Percentiles rank a stretch among this genome's conserved stretches.
These are phyloP conservation scores for Pichia sp. DNA, from an alignment of 1,139 yeast species.

Conservation along the genomic window DNA sequence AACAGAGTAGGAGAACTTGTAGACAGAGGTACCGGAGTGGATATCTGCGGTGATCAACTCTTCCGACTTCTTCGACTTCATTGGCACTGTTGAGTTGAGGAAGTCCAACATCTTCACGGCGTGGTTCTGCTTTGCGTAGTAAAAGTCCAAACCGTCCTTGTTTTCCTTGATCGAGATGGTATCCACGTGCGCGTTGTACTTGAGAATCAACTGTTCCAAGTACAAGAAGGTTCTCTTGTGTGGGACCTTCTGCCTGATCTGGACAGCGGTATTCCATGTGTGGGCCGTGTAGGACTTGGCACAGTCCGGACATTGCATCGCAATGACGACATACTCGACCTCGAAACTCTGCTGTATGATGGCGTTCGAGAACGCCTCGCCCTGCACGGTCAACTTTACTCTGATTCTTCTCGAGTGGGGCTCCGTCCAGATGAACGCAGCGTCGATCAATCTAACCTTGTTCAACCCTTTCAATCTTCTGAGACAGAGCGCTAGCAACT, in stretches of 20 bases:
- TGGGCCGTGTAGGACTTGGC: conserved; percentile 93
- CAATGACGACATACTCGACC: conserved; percentile 88
- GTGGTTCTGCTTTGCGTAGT: conserved; percentile 81
- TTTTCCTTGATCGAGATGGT: conserved; percentile 90
- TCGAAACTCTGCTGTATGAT: conserved; percentile 93
- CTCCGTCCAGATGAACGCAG: conserved; percentile 96
- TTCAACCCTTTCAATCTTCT: conserved; percentile 83
- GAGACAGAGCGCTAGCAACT: conserved; percentile 82
- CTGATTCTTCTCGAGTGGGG: conserved; percentile 96
- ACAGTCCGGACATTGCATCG: conserved; percentile 98
- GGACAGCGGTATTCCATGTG: conserved; percentile 97
- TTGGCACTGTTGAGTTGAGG: conserved; percentile 81
- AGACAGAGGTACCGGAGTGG: conserved; percentile 82
- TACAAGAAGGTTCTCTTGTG: conserved; percentile 95
- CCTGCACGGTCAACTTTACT: conserved; percentile 89
- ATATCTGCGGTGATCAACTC: conserved; percentile 90
- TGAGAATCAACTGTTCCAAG: conserved; percentile 89
- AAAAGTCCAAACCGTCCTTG: conserved; percentile 93
- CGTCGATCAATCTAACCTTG: conserved; percentile 87
- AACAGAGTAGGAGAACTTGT: conserved; percentile 87
- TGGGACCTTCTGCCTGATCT: conserved; percentile 93
- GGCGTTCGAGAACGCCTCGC: conserved; percentile 90
- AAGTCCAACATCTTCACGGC: conserved; percentile 94
- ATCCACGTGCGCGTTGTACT: conserved; percentile 90
- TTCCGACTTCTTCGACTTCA: conserved; percentile 78